Evolutionary conservation across 2,329 filamentous ascomycete genomes (phyloP).

Genomic region (Geosmithia putterillii): DNA sequence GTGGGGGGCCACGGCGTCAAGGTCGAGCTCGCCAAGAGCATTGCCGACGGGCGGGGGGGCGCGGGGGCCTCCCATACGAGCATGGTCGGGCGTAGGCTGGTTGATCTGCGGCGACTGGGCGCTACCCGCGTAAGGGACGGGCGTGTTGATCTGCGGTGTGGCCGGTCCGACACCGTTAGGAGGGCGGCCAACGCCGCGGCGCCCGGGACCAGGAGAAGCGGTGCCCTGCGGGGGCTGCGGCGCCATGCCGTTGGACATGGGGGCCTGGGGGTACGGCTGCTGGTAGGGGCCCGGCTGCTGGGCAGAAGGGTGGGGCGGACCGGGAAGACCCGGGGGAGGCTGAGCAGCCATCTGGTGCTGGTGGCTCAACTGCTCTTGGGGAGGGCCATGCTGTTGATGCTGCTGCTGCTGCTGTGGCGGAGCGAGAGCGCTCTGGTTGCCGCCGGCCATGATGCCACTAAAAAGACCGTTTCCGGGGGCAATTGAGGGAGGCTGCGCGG

Average conservation of each 20-base stretch:
- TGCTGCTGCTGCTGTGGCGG: conserved; percentile 59
- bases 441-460: conserved; percentile 88
- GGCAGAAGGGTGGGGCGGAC: conserved; percentile 46
- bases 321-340: conserved; percentile 53
- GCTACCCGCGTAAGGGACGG: conserved; percentile 73
- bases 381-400: conserved; percentile 8
- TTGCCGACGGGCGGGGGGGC: conserved; percentile 38
- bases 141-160: conserved; percentile 84
- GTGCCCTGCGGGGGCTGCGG: conserved; percentile 74
- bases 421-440: conserved; percentile 70
- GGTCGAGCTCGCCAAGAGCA: conserved; percentile 73
- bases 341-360: conserved; percentile 34
- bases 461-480: conserved; percentile 89
- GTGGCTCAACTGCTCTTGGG: conserved; percentile 30
- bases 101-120: conserved; percentile 77
- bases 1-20: conserved; percentile 71
- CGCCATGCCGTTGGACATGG: conserved; percentile 55
- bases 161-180: conserved; percentile 55
- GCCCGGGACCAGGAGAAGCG: conserved; percentile 67
- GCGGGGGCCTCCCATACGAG: conserved; percentile 37
- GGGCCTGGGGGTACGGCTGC: conserved; percentile 51
- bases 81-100: conserved; percentile 66
- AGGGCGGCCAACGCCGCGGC: conserved; percentile 56
- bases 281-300: conserved; percentile 51
- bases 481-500: conserved; percentile 78